phyloP scores from a whole-genome alignment of 179 eudicot genomes.

The Heliamphora pulchella region DNA sequence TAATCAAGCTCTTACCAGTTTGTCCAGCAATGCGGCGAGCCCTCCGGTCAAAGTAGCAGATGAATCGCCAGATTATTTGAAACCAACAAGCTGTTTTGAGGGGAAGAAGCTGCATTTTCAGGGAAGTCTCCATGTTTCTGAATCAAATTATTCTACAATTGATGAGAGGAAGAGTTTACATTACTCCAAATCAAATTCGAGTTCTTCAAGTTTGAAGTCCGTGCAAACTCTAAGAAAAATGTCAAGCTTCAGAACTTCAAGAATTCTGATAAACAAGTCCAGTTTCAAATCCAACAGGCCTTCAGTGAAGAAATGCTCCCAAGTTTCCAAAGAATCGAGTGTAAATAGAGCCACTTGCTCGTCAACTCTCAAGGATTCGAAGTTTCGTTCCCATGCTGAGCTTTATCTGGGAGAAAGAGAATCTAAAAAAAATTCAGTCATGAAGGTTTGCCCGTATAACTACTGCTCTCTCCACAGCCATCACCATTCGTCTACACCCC shows the following conservation, averaged over 20 bases:
- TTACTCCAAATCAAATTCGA: constrained; percentile 9
- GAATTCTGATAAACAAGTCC: constrained; percentile 47
- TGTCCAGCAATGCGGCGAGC: constrained; percentile 19
- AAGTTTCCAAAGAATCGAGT: constrained; percentile 22
- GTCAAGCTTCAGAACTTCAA: constrained; percentile 41
- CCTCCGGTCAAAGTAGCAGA: constrained; percentile 19
- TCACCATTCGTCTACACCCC: constrained; percentile 37
- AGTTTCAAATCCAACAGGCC: constrained; percentile 50
- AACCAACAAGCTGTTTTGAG: constrained; percentile 42
- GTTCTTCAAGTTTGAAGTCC: constrained; percentile 21
- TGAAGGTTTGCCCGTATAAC: constrained; percentile 65
- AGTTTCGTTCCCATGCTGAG: constrained; percentile 35
- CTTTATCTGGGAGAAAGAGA: constrained; percentile 36
- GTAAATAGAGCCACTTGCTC: constrained; percentile 72
- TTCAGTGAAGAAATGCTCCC: constrained; percentile 26
- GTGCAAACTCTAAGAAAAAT: constrained; percentile 31
- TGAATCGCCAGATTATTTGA: constrained; percentile 42
- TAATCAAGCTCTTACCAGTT: constrained; percentile 11
- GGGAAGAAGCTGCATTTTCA: constrained; percentile 32
- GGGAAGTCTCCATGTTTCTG: constrained; percentile 18
- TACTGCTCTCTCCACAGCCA: constrained; percentile 81
- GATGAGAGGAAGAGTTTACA: constrained; percentile 10
- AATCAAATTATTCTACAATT: constrained; percentile 13
- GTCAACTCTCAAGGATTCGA: constrained; percentile 57
- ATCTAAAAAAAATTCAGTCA: constrained; percentile 29